Evolutionary conservation across 306 rosid genomes (phyloP).

Genomic region (cucumber (Cucumis sativus)): DNA sequence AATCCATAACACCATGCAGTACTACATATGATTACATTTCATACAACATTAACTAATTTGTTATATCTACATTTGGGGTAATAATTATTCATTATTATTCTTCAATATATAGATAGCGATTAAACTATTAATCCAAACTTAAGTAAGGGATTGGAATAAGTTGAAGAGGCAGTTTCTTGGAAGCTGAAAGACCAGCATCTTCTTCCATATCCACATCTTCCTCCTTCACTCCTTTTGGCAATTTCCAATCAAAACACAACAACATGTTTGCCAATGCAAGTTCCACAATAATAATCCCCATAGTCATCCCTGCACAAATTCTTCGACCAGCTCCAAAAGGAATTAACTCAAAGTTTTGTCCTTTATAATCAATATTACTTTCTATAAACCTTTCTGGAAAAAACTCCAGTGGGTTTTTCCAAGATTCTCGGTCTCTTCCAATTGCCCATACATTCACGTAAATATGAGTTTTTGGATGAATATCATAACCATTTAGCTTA

Average conservation of each 20-base stretch:
- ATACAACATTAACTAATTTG: no score
- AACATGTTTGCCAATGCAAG: slow-evolving; percentile 24
- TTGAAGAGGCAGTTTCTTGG: neutral
- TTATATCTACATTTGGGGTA: no score
- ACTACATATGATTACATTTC: no score
- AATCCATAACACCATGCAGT: no score
- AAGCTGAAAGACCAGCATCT: neutral
- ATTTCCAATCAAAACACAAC: slow-evolving; percentile 24
- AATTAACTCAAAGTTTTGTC: slow-evolving; percentile 7
- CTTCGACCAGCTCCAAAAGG: slow-evolving; percentile 27
- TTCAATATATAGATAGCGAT: no score
- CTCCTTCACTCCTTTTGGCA: neutral
- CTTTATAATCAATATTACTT: slow-evolving; percentile 15
- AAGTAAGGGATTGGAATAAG: neutral
- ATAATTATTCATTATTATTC: no score
- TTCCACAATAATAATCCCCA: slow-evolving; percentile 4
- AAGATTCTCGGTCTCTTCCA: slow-evolving; percentile 22
- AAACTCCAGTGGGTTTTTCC: slow-evolving; percentile 21
- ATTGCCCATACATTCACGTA: slow-evolving; percentile 28
- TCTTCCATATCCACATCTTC: neutral
- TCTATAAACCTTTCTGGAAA: slow-evolving; percentile 24
- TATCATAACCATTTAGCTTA: neutral
- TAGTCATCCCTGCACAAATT: slow-evolving; percentile 21
- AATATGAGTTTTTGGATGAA: slow-evolving; percentile 13
- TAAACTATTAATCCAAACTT: no score